phyloP scores from a whole-genome alignment of 495 filamentous ascomycete genomes.

The Neurospora tetrasperma region DNA sequence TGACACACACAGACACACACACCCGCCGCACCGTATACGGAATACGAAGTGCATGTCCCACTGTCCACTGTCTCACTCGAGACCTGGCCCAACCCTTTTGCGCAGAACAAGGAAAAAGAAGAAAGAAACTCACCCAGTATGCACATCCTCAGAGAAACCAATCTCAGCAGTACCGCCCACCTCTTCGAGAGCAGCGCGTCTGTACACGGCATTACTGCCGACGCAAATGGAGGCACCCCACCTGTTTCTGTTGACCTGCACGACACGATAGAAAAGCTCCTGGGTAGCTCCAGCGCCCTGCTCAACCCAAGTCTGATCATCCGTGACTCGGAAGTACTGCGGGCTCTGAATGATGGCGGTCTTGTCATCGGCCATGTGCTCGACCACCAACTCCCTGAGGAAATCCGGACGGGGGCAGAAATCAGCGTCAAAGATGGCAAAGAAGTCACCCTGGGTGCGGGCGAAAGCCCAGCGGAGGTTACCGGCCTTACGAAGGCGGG shows the following conservation, averaged over 20 bases:
- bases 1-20: neutral
- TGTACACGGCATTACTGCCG: slow-evolving; percentile 23
- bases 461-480: slow-evolving; percentile 25
- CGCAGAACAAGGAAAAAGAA: neutral
- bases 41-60: neutral
- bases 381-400: slow-evolving; percentile 18
- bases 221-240: slow-evolving; percentile 27
- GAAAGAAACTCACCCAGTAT: slow-evolving; percentile 18
- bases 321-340: slow-evolving; percentile 22
- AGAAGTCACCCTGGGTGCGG: slow-evolving; percentile 19
- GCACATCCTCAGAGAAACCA: slow-evolving; percentile 26
- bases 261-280: slow-evolving; percentile 26
- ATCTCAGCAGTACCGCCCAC: slow-evolving; percentile 25
- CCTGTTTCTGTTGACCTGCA: slow-evolving; percentile 23
- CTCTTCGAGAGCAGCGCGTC: slow-evolving; percentile 17
- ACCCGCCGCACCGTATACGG: neutral
- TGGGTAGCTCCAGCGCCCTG: slow-evolving; percentile 26
- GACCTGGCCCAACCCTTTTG: neutral
- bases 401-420: slow-evolving; percentile 24
- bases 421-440: slow-evolving; percentile 27
- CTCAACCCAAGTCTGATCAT: slow-evolving; percentile 26
- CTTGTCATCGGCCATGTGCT: slow-evolving; percentile 22
- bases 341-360: slow-evolving; percentile 23
- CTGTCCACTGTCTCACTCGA: neutral
- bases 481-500: slow-evolving; percentile 23